Conservation (phyloP, 495 filamentous ascomycete species). For the Elaphomyces granulatus region DNA sequence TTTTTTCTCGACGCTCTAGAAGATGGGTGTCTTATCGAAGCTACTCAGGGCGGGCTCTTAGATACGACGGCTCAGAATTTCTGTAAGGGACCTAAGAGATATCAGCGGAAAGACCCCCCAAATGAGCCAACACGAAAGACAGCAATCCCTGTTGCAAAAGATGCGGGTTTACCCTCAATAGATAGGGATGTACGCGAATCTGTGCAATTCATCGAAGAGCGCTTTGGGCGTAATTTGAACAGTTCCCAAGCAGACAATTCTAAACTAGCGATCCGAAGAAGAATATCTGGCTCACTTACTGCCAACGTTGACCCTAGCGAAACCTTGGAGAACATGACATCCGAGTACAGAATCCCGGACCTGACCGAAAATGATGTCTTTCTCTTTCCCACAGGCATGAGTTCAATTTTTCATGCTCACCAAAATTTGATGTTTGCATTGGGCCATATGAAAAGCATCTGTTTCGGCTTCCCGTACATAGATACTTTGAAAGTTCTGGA, state of each 20-base stretch:
- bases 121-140: conserved; percentile 12
- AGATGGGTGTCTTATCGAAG: conserved; percentile 51
- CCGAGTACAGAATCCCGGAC: conserved; percentile 41
- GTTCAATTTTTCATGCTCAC: conserved; percentile 81
- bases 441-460: conserved; percentile 22
- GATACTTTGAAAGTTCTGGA: conserved; percentile 91
- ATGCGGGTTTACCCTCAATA: no score
- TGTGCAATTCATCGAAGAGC: conserved; percentile 77
- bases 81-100: conserved; percentile 54
- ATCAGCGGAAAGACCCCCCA: conserved; percentile 44
- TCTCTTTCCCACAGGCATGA: conserved; percentile 84
- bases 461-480: conserved; percentile 72
- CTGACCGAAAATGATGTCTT: conserved; percentile 81
- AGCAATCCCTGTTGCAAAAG: no score
- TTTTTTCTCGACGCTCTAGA: conserved; percentile 65
- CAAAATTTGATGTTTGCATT: conserved; percentile 48
- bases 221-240: conserved; percentile 85
- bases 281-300: conserved; percentile 78
- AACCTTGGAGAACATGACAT: conserved; percentile 35
- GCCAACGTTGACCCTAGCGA: conserved; percentile 54
- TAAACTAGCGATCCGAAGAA: conserved; percentile 67
- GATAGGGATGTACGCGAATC: conserved; percentile 56
- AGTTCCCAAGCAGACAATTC: conserved; percentile 61
- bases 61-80: conserved; percentile 28
- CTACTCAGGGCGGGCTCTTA: conserved; percentile 16